Percentiles rank a stretch among this genome's conserved stretches.
Evolutionary conservation across 129 eudicot species (phyloP).

Genomic region (Silybum marianum): DNA sequence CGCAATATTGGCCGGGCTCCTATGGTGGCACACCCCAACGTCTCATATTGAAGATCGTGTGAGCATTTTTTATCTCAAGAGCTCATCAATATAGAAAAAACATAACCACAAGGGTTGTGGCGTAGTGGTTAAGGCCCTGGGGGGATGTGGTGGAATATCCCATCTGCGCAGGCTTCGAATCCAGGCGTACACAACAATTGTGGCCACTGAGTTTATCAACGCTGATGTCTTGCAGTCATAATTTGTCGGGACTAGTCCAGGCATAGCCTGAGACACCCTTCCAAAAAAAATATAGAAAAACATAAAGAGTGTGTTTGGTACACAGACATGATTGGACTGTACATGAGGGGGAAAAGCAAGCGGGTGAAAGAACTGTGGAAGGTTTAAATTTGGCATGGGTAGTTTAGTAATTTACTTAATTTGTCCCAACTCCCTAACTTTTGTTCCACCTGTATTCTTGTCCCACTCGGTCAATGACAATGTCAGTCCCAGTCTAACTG

Average conservation of each 20-base stretch:
- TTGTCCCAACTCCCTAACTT: not conserved
- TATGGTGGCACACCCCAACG: conserved; percentile 97
- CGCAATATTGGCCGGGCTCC: conserved; percentile 87
- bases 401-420: not conserved
- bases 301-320: not conserved
- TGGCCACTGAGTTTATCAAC: too few species aligned
- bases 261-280: too few species aligned
- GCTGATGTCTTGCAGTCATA: too few species aligned
- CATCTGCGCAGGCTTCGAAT: too few species aligned
- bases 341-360: not conserved
- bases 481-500: not conserved
- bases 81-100: not conserved
- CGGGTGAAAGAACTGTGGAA: not conserved
- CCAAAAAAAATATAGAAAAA: not conserved
- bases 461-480: not conserved
- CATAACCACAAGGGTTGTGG: not conserved
- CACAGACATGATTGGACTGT: not conserved
- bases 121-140: too few species aligned
- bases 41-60: conserved; percentile 92
- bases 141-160: too few species aligned
- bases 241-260: too few species aligned
- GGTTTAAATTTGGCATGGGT: not conserved
- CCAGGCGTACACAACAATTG: too few species aligned
- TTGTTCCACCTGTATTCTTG: not conserved
- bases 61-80: conserved; percentile 41